Percentiles rank a stretch among this genome's conserved stretches.
These are phyloP conservation scores for Santalum album DNA, from an alignment of 164 flowering plant genomes.

Conservation along the genomic window DNA sequence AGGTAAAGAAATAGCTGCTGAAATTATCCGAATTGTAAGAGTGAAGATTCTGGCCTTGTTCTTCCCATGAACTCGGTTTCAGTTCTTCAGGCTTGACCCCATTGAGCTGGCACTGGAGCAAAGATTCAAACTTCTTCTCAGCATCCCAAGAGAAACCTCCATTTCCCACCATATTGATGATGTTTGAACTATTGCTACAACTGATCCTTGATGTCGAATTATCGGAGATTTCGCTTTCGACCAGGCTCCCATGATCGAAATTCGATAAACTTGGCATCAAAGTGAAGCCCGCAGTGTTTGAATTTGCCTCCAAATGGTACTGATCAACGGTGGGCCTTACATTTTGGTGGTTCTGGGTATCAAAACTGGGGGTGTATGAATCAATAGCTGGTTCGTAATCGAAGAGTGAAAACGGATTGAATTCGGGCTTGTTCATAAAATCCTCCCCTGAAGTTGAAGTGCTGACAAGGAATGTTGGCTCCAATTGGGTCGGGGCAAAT, in stretches of 20 bases:
- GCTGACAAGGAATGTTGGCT: slow-evolving; percentile 19
- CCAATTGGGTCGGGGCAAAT: slow-evolving; percentile 11
- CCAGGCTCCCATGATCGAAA: slow-evolving; percentile 29
- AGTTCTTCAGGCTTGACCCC: slow-evolving; percentile 38
- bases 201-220: slow-evolving; percentile 28
- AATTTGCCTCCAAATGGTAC: slow-evolving; percentile 16
- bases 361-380: slow-evolving; percentile 11
- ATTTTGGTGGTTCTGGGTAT: slow-evolving; percentile 15
- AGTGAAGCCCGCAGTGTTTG: slow-evolving; percentile 19
- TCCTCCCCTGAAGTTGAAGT: slow-evolving; percentile 14
- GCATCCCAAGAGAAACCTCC: slow-evolving; percentile 32
- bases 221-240: slow-evolving; percentile 36
- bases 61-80: slow-evolving; percentile 35
- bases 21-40: slow-evolving; percentile 30
- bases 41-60: slow-evolving; percentile 17
- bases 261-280: slow-evolving; percentile 35
- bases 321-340: slow-evolving; percentile 15
- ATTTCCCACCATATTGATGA: slow-evolving; percentile 31
- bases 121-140: slow-evolving; percentile 31
- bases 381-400: slow-evolving; percentile 20
- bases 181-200: slow-evolving; percentile 35
- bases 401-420: slow-evolving; percentile 26
- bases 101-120: slow-evolving; percentile 37
- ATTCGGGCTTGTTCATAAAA: slow-evolving; percentile 17
- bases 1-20: slow-evolving; percentile 36